phyloP scores from a whole-genome alignment of 768 basidiomycete genomes.

The Lentinula lateritia region DNA sequence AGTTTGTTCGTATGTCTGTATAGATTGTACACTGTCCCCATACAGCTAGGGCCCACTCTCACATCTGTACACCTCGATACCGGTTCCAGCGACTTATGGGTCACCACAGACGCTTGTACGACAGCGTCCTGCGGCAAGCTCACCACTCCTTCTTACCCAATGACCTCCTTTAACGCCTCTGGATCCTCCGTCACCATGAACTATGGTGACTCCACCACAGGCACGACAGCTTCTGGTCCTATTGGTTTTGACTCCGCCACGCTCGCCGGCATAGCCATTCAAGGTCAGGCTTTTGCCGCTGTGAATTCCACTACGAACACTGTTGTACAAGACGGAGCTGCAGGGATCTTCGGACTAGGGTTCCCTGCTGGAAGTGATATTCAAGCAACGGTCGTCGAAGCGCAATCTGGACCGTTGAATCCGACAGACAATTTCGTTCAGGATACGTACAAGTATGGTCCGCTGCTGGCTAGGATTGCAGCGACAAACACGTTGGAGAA shows the following conservation, averaged over 20 bases:
- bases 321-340: constrained; percentile 46
- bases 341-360: constrained; percentile 64
- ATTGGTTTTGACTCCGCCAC: constrained; percentile 49
- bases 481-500: constrained; percentile 32
- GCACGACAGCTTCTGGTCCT: constrained; percentile 53
- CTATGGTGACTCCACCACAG: constrained; percentile 68
- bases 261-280: constrained; percentile 46
- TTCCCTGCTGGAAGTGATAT: constrained; percentile 55
- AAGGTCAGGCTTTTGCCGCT: constrained; percentile 49
- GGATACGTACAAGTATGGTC: constrained; percentile 33
- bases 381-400: constrained; percentile 24
- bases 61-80: constrained; percentile 49
- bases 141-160: constrained; percentile 35
- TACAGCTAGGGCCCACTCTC: constrained; percentile 24
- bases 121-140: constrained; percentile 31
- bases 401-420: constrained; percentile 15
- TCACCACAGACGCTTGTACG: constrained; percentile 46
- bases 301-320: constrained; percentile 55
- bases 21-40: constrained; percentile 31
- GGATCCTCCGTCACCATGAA: constrained; percentile 31
- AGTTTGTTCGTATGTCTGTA: not conserved
- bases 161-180: constrained; percentile 28
- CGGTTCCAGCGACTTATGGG: constrained; percentile 70
- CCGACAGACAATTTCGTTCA: constrained; percentile 31
- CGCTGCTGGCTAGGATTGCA: constrained; percentile 42